Base-by-base conservation (phyloP, 1,284 basidiomycete genomes). In the Ustilago curta region DNA sequence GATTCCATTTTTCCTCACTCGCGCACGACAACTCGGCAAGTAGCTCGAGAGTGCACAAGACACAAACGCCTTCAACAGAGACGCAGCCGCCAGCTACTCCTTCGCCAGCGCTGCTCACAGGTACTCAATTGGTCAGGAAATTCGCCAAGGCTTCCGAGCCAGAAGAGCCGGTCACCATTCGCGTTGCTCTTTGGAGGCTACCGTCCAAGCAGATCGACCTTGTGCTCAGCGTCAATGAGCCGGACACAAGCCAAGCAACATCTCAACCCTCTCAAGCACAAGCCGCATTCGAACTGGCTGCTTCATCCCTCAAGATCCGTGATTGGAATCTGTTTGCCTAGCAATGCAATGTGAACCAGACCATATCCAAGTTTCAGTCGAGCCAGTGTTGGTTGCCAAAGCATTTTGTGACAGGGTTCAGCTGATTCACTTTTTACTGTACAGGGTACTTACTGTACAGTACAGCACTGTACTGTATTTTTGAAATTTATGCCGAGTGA, bases 1-100 rank as follows among this genome's bases (percentile, higher is more conserved):
- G 96, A 85, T 95, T 91, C 83, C 96, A 98, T 86, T 99, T 97
- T 78, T 88, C 90, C 67, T 92, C 94, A 0, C 86, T 98, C 43
- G 96, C 95, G 12, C 91, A 97, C 82, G 96, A 99, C 87, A 98
- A 97, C 83, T 88, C 89, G 29, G 93, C 96, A 1, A 81, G 86
- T 48, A 87, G 87, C 12, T 85, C 88, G 12, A 82, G 85, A 9
- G 87, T 93, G 19, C 73, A 87, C 27, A 83, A 85, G 27, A 84
- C 91, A 57, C 83, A 68, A 3, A 44, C 64, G 7, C 55, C 72
- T 4, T 43, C 58, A 18, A 60, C 62, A 35, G 31, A 56, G 4
- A 32, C 37, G 1, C 23, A 40, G 40, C 49, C 67, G 18, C 52
- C 55, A 21, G 49, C 60, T 16, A 79, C 79, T n/a, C 79, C 77